phyloP scores from a whole-genome alignment of 805 yeast species.

The Myxozyma geophila region DNA sequence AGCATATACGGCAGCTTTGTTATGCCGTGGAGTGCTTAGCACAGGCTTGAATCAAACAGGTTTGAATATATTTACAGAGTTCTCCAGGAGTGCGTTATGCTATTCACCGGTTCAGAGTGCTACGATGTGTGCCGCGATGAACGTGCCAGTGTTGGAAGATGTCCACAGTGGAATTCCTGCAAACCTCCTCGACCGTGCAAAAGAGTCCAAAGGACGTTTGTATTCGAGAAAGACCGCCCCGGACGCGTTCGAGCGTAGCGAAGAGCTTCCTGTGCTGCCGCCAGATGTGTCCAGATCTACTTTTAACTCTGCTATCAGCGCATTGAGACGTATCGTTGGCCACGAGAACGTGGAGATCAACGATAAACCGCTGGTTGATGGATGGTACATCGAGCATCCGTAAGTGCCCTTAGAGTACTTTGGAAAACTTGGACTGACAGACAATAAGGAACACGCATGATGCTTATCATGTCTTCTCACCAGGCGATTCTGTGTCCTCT shows the following conservation, averaged over 20 bases:
- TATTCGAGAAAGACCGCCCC: slow-evolving; percentile 4
- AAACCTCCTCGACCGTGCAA: slow-evolving; percentile 1
- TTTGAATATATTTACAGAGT: not conserved
- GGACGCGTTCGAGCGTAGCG: not conserved
- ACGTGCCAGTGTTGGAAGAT: slow-evolving; percentile 1
- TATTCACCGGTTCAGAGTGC: not conserved
- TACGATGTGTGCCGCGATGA: not conserved
- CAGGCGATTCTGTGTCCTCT: slow-evolving; percentile 14
- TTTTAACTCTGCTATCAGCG: slow-evolving; percentile 8
- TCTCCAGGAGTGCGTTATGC: not conserved
- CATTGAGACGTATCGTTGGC: not conserved
- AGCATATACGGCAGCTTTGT: not conserved
- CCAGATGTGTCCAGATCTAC: not conserved
- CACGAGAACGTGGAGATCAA: slow-evolving; percentile 5
- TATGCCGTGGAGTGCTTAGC: not conserved
- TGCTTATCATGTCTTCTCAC: slow-evolving; percentile 3
- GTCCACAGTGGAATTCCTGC: slow-evolving; percentile 11
- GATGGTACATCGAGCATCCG: slow-evolving; percentile 21
- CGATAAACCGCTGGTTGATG: slow-evolving; percentile 10
- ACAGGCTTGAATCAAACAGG: not conserved
- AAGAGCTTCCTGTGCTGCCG: slow-evolving; percentile 8
- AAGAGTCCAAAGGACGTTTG: not conserved
- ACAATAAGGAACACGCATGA: slow-evolving; percentile 12
- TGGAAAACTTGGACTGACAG: not conserved
- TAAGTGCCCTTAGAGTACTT: not conserved